phyloP scores from a whole-genome alignment of 2,329 filamentous ascomycete species.

The Cladosporium halotolerans region DNA sequence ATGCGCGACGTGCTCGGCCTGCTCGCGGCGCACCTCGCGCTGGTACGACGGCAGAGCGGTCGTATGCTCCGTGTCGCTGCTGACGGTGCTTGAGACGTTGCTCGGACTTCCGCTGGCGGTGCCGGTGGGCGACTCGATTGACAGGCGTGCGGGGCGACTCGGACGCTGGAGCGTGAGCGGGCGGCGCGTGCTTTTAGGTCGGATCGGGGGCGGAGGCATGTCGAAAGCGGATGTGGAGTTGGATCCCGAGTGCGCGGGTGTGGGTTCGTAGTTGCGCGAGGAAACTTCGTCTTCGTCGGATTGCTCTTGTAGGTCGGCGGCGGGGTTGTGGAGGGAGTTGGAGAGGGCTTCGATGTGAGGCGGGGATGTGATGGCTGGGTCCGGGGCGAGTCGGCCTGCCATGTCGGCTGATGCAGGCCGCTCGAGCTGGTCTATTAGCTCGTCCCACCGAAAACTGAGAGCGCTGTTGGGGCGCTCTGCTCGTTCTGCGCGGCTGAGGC shows the following conservation, averaged over 20 bases:
- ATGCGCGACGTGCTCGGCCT: slow-evolving; percentile 19
- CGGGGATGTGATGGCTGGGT: slow-evolving; percentile 25
- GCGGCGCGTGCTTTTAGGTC: slow-evolving; percentile 15
- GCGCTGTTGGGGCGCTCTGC: slow-evolving; percentile 46
- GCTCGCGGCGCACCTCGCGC: slow-evolving; percentile 29
- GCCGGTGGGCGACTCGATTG: slow-evolving; percentile 13
- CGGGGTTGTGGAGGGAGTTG: background rate
- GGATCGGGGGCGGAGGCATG: slow-evolving; percentile 8
- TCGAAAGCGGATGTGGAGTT: slow-evolving; percentile 7
- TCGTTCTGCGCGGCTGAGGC: slow-evolving; percentile 46
- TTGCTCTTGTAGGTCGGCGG: slow-evolving; percentile 18
- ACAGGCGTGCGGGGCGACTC: slow-evolving; percentile 7
- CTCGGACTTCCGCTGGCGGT: slow-evolving; percentile 23
- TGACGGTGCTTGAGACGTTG: slow-evolving; percentile 27
- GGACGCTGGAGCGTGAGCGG: slow-evolving; percentile 18
- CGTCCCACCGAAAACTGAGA: slow-evolving; percentile 47
- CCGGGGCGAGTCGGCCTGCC: slow-evolving; percentile 24
- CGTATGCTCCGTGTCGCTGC: slow-evolving; percentile 29
- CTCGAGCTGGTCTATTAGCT: slow-evolving; percentile 43
- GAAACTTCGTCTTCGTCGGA: slow-evolving; percentile 15
- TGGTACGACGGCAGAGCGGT: slow-evolving; percentile 31
- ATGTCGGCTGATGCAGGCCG: slow-evolving; percentile 22
- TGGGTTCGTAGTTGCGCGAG: slow-evolving; percentile 12
- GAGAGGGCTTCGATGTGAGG: slow-evolving; percentile 8
- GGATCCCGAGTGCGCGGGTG: slow-evolving; percentile 10